Conservation (phyloP, 1,284 basidiomycete species). For the Wallemia mellicola region DNA sequence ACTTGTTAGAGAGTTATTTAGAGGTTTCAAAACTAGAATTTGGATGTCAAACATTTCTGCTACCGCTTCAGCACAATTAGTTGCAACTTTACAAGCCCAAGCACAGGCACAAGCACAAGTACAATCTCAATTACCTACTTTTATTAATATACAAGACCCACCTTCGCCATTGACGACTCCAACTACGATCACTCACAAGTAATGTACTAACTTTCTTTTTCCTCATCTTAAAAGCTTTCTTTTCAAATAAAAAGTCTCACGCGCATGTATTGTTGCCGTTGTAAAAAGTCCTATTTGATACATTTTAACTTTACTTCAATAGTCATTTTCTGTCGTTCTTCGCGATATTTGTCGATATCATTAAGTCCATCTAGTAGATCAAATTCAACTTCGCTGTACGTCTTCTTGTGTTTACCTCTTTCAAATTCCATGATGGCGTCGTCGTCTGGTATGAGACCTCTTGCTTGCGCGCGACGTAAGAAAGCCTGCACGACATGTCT, state of each 20-base stretch:
- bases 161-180: neutral
- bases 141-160: neutral
- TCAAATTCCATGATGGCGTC: neutral
- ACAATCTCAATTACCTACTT: neutral
- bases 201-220: neutral
- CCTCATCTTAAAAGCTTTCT: no score
- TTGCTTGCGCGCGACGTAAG: neutral
- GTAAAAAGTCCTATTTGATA: neutral
- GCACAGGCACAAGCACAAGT: neutral
- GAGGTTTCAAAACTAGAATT: constrained; percentile 10
- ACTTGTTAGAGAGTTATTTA: constrained; percentile 68
- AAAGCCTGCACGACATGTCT: neutral
- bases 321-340: neutral
- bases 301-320: neutral
- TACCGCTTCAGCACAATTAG: neutral
- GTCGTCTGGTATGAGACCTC: neutral
- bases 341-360: neutral
- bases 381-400: neutral
- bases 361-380: neutral
- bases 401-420: neutral
- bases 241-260: neutral
- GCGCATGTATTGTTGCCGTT: neutral
- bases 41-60: neutral
- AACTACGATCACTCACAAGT: no score
- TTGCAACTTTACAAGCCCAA: neutral